These are phyloP conservation scores for Penicillium hordei DNA, from an alignment of 2,329 filamentous ascomycete genomes.

Conservation along the genomic window DNA sequence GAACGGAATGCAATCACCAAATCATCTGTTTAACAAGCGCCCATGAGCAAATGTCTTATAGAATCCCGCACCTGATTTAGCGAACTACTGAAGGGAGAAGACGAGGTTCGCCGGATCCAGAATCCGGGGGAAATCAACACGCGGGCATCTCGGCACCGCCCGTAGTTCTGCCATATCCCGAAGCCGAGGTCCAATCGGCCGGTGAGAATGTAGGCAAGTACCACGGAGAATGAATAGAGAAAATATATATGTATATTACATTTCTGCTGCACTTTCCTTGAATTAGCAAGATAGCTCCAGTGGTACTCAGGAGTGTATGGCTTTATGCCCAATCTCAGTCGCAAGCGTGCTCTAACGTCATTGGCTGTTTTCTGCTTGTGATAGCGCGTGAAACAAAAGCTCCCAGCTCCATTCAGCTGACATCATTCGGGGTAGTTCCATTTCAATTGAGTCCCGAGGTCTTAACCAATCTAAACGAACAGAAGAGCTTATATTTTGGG, in stretches of 20 bases:
- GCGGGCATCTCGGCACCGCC: slow-evolving; percentile 33
- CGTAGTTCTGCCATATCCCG: slow-evolving; percentile 34
- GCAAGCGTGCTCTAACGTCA: not conserved
- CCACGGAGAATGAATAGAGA: not conserved
- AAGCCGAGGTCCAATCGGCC: slow-evolving; percentile 37
- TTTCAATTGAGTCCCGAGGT: not conserved
- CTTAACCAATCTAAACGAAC: not conserved
- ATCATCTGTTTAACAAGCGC: not conserved
- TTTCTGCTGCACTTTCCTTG: not conserved
- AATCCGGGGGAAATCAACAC: slow-evolving; percentile 34
- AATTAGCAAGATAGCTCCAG: not conserved
- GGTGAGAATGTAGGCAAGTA: not conserved
- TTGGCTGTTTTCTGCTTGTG: slow-evolving; percentile 8
- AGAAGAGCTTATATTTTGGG: not conserved
- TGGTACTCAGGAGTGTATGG: not conserved
- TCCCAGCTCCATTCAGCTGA: not conserved
- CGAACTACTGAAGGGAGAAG: slow-evolving; percentile 11
- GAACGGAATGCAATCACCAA: slow-evolving; percentile 22
- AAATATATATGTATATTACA: not conserved
- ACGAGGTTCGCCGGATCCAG: slow-evolving; percentile 23
- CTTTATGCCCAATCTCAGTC: not conserved
- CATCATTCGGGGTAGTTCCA: not conserved
- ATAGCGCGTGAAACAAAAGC: not conserved
- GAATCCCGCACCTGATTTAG: not conserved
- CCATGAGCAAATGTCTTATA: slow-evolving; percentile 7